These are phyloP conservation scores for Agaricus bisporus DNA, from an alignment of 768 basidiomycete genomes.

Conservation along the genomic window DNA sequence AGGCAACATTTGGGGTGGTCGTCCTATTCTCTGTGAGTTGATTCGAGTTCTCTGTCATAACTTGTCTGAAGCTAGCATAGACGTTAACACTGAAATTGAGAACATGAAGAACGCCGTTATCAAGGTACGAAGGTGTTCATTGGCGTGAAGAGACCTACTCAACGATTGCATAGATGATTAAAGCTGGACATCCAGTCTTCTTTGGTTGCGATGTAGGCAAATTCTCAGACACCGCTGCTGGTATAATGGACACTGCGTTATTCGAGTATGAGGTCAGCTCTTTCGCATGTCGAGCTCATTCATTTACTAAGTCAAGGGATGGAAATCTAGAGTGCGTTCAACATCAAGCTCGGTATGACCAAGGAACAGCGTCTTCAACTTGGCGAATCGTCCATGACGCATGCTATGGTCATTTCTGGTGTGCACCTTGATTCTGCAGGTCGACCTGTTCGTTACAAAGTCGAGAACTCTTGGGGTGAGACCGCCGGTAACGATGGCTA, in stretches of 20 bases:
- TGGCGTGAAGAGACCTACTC: neutral
- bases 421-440: slow-evolving; percentile 79
- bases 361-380: slow-evolving; percentile 83
- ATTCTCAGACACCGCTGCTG: slow-evolving; percentile 60
- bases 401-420: slow-evolving; percentile 92
- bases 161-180: slow-evolving; percentile 47
- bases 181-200: slow-evolving; percentile 86
- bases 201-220: slow-evolving; percentile 97
- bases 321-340: slow-evolving; percentile 61
- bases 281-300: neutral
- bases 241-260: slow-evolving; percentile 83
- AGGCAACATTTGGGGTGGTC: slow-evolving; percentile 87
- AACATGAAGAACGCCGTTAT: slow-evolving; percentile 80
- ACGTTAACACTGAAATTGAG: slow-evolving; percentile 84
- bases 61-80: slow-evolving; percentile 29
- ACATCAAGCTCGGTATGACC: slow-evolving; percentile 70
- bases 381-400: slow-evolving; percentile 88
- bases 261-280: slow-evolving; percentile 71
- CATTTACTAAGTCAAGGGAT: neutral
- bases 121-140: slow-evolving; percentile 31
- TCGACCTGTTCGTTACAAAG: slow-evolving; percentile 84
- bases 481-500: slow-evolving; percentile 75
- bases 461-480: slow-evolving; percentile 95
- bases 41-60: neutral
- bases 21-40: slow-evolving; percentile 72